Percentiles rank a stretch among this genome's conserved stretches.
Evolutionary conservation across 2,329 filamentous ascomycete genomes (phyloP).

Genomic region (Ciborinia camelliae): DNA sequence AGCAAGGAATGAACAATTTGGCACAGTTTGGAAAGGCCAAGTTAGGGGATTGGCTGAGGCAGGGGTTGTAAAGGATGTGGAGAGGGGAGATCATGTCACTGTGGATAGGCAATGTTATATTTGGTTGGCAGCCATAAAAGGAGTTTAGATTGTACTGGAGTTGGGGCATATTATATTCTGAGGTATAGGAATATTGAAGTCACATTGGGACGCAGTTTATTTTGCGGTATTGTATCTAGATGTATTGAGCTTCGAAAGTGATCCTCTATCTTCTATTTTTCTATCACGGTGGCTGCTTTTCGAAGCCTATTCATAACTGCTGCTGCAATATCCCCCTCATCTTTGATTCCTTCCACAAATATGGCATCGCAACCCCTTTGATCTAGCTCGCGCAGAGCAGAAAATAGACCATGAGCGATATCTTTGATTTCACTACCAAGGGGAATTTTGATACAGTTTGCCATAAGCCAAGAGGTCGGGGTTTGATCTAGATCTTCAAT

Average conservation of each 20-base stretch:
- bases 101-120: background rate
- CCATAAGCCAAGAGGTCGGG: conserved; percentile 20
- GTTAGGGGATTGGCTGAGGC: conserved; percentile 84
- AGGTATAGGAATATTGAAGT: conserved; percentile 17
- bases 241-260: background rate
- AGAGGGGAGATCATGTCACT: background rate
- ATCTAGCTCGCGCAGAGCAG: conserved; percentile 81
- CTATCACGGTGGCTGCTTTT: conserved; percentile 62
- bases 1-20: conserved; percentile 90
- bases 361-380: conserved; percentile 75
- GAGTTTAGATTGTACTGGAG: conserved; percentile 17
- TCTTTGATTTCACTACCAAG: conserved; percentile 67
- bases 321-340: conserved; percentile 76
- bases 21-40: conserved; percentile 93
- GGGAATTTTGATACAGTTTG: conserved; percentile 57
- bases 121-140: conserved; percentile 15
- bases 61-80: conserved; percentile 59
- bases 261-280: conserved; percentile 16
- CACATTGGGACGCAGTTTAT: conserved; percentile 9
- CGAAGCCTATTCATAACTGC: conserved; percentile 82
- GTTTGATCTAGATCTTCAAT: background rate
- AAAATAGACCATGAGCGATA: conserved; percentile 86
- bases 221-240: background rate
- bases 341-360: conserved; percentile 83
- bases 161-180: conserved; percentile 19